Conservation (phyloP, 257 asterid genomes). For the Sherardia arvensis region DNA sequence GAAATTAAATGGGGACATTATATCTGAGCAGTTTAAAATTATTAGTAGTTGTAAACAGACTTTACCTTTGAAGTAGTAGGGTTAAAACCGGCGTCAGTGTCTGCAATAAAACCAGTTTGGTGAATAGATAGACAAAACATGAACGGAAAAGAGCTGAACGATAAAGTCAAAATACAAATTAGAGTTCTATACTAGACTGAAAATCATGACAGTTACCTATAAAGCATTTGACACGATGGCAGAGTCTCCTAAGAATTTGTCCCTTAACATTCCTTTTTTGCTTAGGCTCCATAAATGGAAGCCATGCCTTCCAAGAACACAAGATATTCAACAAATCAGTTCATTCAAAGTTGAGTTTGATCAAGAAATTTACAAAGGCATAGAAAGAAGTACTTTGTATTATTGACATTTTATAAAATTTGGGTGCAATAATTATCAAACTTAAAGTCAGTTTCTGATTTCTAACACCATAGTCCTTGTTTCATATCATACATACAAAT, state of each 20-base stretch:
- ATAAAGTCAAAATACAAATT: not conserved
- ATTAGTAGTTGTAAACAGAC: not conserved
- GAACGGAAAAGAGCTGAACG: not conserved
- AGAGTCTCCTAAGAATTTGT: conserved; percentile 36
- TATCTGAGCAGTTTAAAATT: no score
- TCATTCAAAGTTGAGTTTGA: not conserved
- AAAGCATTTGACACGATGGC: conserved; percentile 66
- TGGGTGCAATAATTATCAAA: no score
- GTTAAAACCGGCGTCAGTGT: conserved; percentile 66
- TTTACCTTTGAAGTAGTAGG: conserved; percentile 74
- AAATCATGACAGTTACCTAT: conserved; percentile 30
- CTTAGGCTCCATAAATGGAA: conserved; percentile 76
- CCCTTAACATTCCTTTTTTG: conserved; percentile 34
- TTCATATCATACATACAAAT: not conserved
- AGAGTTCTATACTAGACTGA: not conserved
- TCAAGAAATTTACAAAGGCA: not conserved
- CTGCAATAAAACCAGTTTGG: conserved; percentile 28
- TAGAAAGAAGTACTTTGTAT: not conserved
- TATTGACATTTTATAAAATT: no score
- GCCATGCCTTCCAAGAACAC: conserved; percentile 37
- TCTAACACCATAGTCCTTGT: not conserved
- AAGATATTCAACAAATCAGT: no score
- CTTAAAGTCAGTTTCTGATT: no score
- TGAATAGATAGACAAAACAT: not conserved
- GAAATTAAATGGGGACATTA: no score